Evolutionary conservation across 1,284 basidiomycete species (phyloP).

Genomic region (Vanrija humicola): DNA sequence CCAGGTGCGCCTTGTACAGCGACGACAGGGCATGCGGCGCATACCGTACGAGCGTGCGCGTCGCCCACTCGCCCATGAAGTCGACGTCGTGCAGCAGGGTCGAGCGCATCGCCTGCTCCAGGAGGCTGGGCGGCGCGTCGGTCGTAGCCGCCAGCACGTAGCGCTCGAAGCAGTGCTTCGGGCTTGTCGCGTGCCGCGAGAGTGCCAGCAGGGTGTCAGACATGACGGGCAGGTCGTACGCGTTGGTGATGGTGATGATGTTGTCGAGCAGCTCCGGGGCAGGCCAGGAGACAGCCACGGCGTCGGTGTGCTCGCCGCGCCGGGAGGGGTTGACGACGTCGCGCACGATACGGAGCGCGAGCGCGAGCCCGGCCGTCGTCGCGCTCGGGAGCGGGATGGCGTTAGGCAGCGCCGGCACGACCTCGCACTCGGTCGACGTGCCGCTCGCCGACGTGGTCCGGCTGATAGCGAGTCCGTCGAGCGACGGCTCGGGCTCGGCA

Average conservation of each 20-base stretch:
- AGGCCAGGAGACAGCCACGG: not conserved
- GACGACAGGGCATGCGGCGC: no score
- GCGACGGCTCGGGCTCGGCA: not conserved
- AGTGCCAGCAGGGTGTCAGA: not conserved
- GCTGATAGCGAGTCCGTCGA: not conserved
- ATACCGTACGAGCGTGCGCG: no score
- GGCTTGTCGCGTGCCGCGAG: no score
- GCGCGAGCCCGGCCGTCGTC: not conserved
- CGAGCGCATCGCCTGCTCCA: no score
- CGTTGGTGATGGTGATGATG: not conserved
- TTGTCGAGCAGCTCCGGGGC: not conserved
- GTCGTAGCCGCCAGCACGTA: no score
- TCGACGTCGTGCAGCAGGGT: no score
- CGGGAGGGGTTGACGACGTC: not conserved
- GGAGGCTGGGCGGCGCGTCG: no score
- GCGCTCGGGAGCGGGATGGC: slow-evolving; percentile 1
- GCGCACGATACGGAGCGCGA: not conserved
- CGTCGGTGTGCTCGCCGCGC: not conserved
- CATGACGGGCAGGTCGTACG: slow-evolving; percentile 1
- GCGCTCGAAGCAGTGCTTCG: no score
- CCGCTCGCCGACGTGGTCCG: not conserved
- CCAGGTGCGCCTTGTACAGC: no score
- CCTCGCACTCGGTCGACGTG: not conserved
- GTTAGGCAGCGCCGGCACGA: no score
- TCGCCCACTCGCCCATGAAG: no score